Percentiles rank a stretch among this genome's conserved stretches.
phyloP scores from a whole-genome alignment of 2,329 filamentous ascomycete genomes.

The Endoconidiophora laricicola region DNA sequence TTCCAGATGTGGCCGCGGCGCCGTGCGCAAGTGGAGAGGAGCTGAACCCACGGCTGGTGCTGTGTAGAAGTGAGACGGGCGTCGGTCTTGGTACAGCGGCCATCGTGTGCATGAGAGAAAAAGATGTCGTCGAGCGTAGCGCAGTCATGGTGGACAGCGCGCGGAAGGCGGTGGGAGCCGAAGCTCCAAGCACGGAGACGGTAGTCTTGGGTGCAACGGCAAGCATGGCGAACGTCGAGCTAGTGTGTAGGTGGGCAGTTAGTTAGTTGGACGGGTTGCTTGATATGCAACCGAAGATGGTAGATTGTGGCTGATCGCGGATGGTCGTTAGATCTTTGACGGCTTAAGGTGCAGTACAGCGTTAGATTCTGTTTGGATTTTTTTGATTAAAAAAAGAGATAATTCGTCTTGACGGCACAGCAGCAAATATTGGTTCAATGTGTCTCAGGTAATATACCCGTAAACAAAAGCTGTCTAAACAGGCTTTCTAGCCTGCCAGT shows the following conservation, averaged over 20 bases:
- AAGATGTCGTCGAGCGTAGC: background rate
- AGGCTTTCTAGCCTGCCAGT: no score
- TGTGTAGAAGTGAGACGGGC: background rate
- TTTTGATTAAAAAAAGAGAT: background rate
- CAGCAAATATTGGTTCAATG: background rate
- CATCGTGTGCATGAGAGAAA: conserved; percentile 14
- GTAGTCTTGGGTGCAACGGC: conserved; percentile 5
- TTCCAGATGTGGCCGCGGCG: conserved; percentile 9
- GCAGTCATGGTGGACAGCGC: conserved; percentile 4
- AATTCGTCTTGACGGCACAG: background rate
- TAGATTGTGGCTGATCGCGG: no score
- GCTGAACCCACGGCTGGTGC: conserved; percentile 12
- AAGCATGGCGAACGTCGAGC: background rate
- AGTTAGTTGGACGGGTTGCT: no score
- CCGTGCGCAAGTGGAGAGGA: conserved; percentile 9
- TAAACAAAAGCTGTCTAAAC: background rate
- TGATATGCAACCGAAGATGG: no score
- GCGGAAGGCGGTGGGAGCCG: background rate
- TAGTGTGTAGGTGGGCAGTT: background rate
- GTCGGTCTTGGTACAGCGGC: background rate
- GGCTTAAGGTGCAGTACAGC: no score
- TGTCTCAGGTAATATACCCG: background rate
- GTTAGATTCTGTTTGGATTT: no score
- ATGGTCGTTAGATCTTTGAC: no score
- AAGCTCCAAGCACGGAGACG: background rate